A percentile compares a stretch with the other conserved stretches of the same genome.
phyloP scores from a whole-genome alignment of 1,284 basidiomycete genomes.

The Irpex sp. region DNA sequence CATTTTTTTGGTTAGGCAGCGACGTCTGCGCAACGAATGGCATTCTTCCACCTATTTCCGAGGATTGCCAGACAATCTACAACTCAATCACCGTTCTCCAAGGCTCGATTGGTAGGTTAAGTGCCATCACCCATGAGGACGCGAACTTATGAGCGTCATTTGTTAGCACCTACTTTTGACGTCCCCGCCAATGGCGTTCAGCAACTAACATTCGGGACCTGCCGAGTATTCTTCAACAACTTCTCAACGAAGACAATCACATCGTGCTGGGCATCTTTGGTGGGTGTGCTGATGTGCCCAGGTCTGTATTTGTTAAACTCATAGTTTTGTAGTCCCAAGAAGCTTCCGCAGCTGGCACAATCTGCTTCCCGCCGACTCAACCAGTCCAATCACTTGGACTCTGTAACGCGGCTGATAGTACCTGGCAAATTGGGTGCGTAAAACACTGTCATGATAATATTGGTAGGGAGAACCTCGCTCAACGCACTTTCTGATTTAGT shows the following conservation, averaged over 20 bases:
- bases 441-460: no score
- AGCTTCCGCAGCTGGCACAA: slow-evolving; percentile 17
- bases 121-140: neutral
- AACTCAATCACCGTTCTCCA: slow-evolving; percentile 21
- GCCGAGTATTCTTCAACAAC: slow-evolving; percentile 24
- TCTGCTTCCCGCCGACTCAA: slow-evolving; percentile 21
- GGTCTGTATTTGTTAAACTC: neutral
- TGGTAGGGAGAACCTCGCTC: neutral
- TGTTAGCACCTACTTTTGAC: slow-evolving; percentile 17
- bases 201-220: slow-evolving; percentile 23
- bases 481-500: neutral
- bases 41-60: slow-evolving; percentile 17
- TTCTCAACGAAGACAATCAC: slow-evolving; percentile 13
- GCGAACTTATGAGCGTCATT: neutral
- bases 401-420: slow-evolving; percentile 13
- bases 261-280: slow-evolving; percentile 20
- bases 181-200: slow-evolving; percentile 17
- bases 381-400: slow-evolving; percentile 20
- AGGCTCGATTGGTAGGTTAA: slow-evolving; percentile 13
- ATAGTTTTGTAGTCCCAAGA: slow-evolving; percentile 12
- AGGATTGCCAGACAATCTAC: slow-evolving; percentile 18
- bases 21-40: slow-evolving; percentile 16
- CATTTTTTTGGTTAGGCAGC: slow-evolving; percentile 7
- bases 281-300: slow-evolving; percentile 2
- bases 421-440: slow-evolving; percentile 22